Percentiles rank a stretch among this genome's conserved stretches.
Conservation (phyloP, 768 basidiomycete species). For the Termitomyces sp. region DNA sequence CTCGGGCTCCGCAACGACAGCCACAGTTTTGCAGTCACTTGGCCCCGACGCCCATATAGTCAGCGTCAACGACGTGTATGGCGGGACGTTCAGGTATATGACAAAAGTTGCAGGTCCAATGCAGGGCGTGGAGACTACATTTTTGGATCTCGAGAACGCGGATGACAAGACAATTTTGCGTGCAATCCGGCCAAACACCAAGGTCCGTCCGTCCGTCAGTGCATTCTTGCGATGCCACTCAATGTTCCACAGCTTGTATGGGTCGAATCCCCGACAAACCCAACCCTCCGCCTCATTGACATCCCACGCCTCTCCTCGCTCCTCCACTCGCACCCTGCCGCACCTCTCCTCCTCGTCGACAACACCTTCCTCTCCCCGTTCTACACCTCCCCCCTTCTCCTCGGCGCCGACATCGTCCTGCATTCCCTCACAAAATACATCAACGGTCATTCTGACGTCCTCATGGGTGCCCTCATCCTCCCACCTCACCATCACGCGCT, state of each 20-base stretch:
- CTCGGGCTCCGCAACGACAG: slow-evolving; percentile 84
- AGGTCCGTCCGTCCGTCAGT: slow-evolving; percentile 41
- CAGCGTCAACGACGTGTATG: slow-evolving; percentile 91
- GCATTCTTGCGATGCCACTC: too few relatives aligned
- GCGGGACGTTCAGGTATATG: slow-evolving; percentile 89
- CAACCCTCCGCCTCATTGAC: slow-evolving; percentile 84
- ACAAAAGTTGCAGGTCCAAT: slow-evolving; percentile 56
- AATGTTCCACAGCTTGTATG: slow-evolving; percentile 68
- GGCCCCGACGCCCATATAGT: slow-evolving; percentile 77
- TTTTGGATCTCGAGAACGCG: slow-evolving; percentile 74
- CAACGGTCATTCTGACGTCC: slow-evolving; percentile 91
- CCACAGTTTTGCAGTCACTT: slow-evolving; percentile 74
- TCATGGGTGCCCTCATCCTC: slow-evolving; percentile 83
- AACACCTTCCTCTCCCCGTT: slow-evolving; percentile 94
- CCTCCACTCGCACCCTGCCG: slow-evolving; percentile 56
- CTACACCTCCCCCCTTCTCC: slow-evolving; percentile 83
- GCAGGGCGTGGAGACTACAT: slow-evolving; percentile 70
- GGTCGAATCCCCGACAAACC: slow-evolving; percentile 96
- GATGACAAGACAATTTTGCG: slow-evolving; percentile 62
- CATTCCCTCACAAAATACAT: slow-evolving; percentile 90
- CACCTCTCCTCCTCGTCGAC: slow-evolving; percentile 85
- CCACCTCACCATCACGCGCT: slow-evolving; percentile 50
- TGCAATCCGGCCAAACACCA: slow-evolving; percentile 75
- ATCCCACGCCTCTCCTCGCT: slow-evolving; percentile 68
- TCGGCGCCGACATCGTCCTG: slow-evolving; percentile 81